Evolutionary conservation across 139 green algal genomes (phyloP).

Genomic region (Chlamydomonas asymmetrica): DNA sequence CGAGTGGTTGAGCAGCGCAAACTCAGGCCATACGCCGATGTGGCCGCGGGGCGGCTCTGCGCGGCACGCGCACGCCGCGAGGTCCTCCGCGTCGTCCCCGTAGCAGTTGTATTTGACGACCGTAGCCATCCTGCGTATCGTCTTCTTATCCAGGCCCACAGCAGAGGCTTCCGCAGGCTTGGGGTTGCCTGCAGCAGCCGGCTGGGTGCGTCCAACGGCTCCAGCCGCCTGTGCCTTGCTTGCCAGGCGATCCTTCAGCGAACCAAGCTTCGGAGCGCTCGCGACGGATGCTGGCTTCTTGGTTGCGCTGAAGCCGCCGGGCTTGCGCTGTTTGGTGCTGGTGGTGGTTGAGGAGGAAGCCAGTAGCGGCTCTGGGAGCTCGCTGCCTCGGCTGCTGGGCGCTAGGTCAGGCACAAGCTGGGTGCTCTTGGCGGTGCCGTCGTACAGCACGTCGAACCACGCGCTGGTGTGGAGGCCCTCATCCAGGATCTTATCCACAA

Average conservation of each 20-base stretch:
- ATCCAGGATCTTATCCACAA: constrained; percentile 33
- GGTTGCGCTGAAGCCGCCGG: background rate
- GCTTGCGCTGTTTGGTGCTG: background rate
- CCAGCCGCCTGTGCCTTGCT: no score
- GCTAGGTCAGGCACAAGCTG: background rate
- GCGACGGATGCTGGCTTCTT: background rate
- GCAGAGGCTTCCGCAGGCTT: no score
- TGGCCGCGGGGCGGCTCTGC: constrained; percentile 19
- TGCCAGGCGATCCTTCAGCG: no score
- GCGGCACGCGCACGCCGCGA: constrained; percentile 15
- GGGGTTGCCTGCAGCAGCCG: no score
- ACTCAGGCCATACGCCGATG: constrained; percentile 43
- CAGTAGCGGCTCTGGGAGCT: constrained; percentile 14
- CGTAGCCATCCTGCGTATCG: constrained; percentile 11
- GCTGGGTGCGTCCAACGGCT: no score
- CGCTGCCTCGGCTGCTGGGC: background rate
- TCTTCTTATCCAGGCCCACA: no score
- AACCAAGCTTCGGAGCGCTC: no score
- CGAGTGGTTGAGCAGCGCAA: constrained; percentile 44
- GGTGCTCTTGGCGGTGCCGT: background rate
- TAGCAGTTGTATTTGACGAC: constrained; percentile 41
- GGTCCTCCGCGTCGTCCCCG: constrained; percentile 42
- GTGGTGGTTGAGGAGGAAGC: background rate
- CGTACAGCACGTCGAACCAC: constrained; percentile 24
- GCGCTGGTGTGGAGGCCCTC: constrained; percentile 11